phyloP scores from a whole-genome alignment of 306 rosid genomes.

The Sophora flavescens region DNA sequence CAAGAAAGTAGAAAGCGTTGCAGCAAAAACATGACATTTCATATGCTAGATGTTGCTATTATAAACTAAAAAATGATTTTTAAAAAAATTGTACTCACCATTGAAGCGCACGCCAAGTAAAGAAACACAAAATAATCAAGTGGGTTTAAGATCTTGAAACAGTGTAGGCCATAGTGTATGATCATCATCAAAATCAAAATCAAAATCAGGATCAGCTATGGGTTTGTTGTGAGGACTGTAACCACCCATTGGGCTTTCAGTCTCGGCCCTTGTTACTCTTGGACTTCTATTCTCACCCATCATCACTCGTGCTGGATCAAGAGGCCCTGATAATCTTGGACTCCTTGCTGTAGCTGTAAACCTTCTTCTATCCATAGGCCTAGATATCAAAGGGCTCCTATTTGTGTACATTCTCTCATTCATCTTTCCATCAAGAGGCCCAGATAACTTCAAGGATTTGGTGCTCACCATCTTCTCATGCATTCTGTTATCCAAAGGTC shows the following conservation, averaged over 20 bases:
- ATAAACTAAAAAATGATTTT: neutral
- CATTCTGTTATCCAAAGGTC: constrained; percentile 81
- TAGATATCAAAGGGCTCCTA: constrained; percentile 55
- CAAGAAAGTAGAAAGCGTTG: constrained; percentile 1
- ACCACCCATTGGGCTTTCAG: constrained; percentile 56
- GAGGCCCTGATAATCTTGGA: constrained; percentile 63
- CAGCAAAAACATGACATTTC: constrained; percentile 32
- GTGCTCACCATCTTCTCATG: constrained; percentile 40
- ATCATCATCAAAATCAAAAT: constrained; percentile 50
- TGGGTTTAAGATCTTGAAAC: constrained; percentile 91
- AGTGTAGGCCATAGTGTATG: constrained; percentile 77
- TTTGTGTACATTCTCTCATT: constrained; percentile 56
- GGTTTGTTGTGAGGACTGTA: constrained; percentile 55
- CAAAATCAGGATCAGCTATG: constrained; percentile 51
- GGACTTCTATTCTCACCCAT: constrained; percentile 50
- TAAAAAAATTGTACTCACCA: constrained; percentile 34
- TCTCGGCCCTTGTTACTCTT: constrained; percentile 35
- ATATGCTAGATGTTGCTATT: constrained; percentile 10
- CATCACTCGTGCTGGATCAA: constrained; percentile 48
- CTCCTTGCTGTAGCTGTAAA: constrained; percentile 45
- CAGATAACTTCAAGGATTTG: constrained; percentile 62
- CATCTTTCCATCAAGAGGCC: constrained; percentile 81
- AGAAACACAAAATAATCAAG: constrained; percentile 46
- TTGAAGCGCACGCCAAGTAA: constrained; percentile 9
- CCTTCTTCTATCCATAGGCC: constrained; percentile 53